Conservation (phyloP, 2,329 filamentous ascomycete genomes). For the Exophiala mesophila region DNA sequence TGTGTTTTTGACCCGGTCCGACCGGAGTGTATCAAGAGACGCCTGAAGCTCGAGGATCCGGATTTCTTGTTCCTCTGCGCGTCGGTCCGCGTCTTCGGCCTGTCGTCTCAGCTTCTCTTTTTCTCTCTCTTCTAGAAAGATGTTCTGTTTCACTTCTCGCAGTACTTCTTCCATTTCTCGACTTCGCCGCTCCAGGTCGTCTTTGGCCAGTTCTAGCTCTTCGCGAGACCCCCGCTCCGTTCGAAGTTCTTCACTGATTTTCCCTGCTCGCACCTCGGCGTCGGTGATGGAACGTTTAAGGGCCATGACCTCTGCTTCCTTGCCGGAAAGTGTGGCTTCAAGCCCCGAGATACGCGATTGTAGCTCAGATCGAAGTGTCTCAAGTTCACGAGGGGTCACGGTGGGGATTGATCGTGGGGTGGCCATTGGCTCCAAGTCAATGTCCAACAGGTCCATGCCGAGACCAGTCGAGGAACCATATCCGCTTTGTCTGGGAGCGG, state of each 20-base stretch:
- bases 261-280: constrained; percentile 85
- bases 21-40: constrained; percentile 40
- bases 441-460: constrained; percentile 61
- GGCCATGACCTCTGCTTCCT: constrained; percentile 83
- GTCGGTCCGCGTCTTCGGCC: constrained; percentile 69
- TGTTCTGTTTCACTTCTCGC: constrained; percentile 73
- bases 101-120: constrained; percentile 71
- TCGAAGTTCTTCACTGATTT: constrained; percentile 75
- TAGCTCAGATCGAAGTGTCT: constrained; percentile 85
- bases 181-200: constrained; percentile 77
- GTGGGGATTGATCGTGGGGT: constrained; percentile 88
- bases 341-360: constrained; percentile 92
- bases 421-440: constrained; percentile 88
- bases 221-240: constrained; percentile 70
- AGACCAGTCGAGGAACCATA: constrained; percentile 17
- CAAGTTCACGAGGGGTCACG: constrained; percentile 85
- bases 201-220: constrained; percentile 67
- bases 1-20: constrained; percentile 27
- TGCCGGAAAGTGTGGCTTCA: constrained; percentile 83
- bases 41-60: constrained; percentile 44
- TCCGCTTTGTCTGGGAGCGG: constrained; percentile 27
- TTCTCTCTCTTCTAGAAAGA: constrained; percentile 72
- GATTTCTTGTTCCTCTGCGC: constrained; percentile 41
- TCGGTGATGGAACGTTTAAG: constrained; percentile 83
- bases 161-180: constrained; percentile 81